Evolutionary conservation across 2,329 filamentous ascomycete genomes (phyloP), one percentile per base, ranked within the genome.

Genomic region (Xylaria arbuscula): DNA sequence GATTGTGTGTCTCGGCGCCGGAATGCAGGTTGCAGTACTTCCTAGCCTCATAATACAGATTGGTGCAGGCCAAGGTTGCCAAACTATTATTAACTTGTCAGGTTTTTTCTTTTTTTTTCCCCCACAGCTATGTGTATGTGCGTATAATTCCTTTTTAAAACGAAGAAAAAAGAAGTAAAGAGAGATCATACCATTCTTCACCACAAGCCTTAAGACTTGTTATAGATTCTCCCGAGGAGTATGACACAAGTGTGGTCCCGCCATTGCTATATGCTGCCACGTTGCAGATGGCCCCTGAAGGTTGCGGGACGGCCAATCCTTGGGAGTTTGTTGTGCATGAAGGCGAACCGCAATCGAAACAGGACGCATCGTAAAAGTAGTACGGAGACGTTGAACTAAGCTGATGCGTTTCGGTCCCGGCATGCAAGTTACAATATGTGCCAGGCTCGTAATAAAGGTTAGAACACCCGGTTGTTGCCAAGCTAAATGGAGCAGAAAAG

Each of bases 11-110:
- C 2, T 66, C 63, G 19, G 38, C 63, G 28, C 63, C 63, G 2
- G 48, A 55, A 15, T 66, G 47, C 19, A 61, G 54, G 50, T 66
- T 66, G 28, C 56, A 66, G 34, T 66, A 50, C 11, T 54, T 55
- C 48, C 56, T 50, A 11, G 57, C 62, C 62, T 65, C 34, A 48
- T 60, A 65, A 59, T 65, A 65, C 17, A 60, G 13, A 54, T 65
- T 65, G 38, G 62, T 65, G 47, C 62, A 65, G 1, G 7, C 55
- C 28, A 38, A 60, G 22, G 34, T 65, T 45, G 48, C 22, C 55
- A 65, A 7, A 38, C 62, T 65, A 24, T 59, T 11, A 65, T 59
- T 28, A 13, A 32, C 2, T 58, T 38, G 47, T 65, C 19, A 65
- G 55, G 42, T 9, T 57, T 48, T n/a, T n/a, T n/a, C n/a, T n/a